Evolutionary conservation across 768 basidiomycete species (phyloP), one percentile per base, ranked within the genome.

Genomic region (Rickenella mellea): DNA sequence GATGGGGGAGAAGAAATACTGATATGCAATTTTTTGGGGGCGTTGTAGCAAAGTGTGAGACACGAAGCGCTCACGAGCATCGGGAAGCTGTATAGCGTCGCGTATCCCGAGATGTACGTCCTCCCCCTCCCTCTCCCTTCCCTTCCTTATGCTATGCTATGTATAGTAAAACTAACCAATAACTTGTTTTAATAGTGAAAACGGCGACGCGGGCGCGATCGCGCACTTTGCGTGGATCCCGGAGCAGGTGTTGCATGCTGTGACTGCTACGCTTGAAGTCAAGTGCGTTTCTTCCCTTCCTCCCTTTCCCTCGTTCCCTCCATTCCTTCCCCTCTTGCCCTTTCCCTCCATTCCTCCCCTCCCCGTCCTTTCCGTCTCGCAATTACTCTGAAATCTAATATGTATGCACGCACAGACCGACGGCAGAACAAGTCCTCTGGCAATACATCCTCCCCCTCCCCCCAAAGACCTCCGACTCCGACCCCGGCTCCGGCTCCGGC

Each of bases 221-320:
- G 53, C 65, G 12, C 86, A 93, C 35, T 97, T 98, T 54, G 78
- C 77, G 0, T 99, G 96, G 96, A 97, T 99, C 47, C 92, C 96
- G 0, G 70, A 81, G 21, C 66, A 71, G 29, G 66, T 98, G 24
- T 64, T 93, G 7, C 68, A 70, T 30, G 70, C 73, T 46, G 66
- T 70, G 7, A 60, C 66, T n/a, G 57, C 70, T 14, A 71, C 66
- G 11, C 27, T 58, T 0, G 84, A 88, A 51, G 68, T 78, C 31
- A 74, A 77, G 80, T 83, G 47, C 40, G 70, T 46, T 27, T 26
- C 10, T 8, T 7, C 39, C 22, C 2, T n/a, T n/a, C n/a, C n/a
- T n/a, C n/a, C n/a, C n/a, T n/a, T n/a, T n/a, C n/a, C n/a, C n/a
- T n/a, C n/a, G n/a, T n/a, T n/a, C n/a, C n/a, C n/a, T n/a, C n/a